These are phyloP conservation scores for Sporothrix globosa DNA, from an alignment of 2,329 filamentous ascomycete genomes.

Conservation along the genomic window DNA sequence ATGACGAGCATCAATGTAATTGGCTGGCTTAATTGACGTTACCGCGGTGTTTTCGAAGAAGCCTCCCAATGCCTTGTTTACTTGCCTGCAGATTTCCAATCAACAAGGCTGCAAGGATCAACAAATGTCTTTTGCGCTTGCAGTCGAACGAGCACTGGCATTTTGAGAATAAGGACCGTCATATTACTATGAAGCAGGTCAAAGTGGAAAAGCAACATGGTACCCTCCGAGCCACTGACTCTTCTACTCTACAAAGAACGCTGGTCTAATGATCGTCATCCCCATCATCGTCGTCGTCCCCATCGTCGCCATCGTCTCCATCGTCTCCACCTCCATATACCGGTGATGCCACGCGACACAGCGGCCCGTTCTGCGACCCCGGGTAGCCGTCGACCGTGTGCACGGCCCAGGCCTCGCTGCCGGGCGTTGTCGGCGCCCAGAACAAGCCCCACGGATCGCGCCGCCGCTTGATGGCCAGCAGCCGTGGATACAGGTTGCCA, in stretches of 20 bases:
- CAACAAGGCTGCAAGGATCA: no score
- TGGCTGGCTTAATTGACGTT: background rate
- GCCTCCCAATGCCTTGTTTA: background rate
- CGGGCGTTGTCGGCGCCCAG: constrained; percentile 34
- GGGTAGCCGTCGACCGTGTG: constrained; percentile 31
- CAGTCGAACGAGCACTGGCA: background rate
- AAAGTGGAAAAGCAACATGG: no score
- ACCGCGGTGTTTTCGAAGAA: background rate
- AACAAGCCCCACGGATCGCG: constrained; percentile 48
- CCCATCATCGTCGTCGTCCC: constrained; percentile 5
- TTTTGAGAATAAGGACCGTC: background rate
- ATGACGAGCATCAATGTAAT: background rate
- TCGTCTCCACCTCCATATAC: constrained; percentile 20
- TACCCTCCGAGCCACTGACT: no score
- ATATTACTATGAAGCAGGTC: background rate
- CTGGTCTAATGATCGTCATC: constrained; percentile 2
- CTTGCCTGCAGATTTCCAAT: background rate
- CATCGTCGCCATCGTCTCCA: background rate
- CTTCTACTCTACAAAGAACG: background rate
- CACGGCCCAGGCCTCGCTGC: constrained; percentile 35
- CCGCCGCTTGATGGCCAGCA: constrained; percentile 46
- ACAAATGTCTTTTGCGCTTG: background rate
- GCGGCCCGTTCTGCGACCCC: constrained; percentile 32
- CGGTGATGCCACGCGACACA: constrained; percentile 29
- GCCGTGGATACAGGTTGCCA: constrained; percentile 41